Percentiles rank a stretch among this genome's conserved stretches.
These are phyloP conservation scores for Lipomyces mesembrius DNA, from an alignment of 805 yeast species.

Conservation along the genomic window DNA sequence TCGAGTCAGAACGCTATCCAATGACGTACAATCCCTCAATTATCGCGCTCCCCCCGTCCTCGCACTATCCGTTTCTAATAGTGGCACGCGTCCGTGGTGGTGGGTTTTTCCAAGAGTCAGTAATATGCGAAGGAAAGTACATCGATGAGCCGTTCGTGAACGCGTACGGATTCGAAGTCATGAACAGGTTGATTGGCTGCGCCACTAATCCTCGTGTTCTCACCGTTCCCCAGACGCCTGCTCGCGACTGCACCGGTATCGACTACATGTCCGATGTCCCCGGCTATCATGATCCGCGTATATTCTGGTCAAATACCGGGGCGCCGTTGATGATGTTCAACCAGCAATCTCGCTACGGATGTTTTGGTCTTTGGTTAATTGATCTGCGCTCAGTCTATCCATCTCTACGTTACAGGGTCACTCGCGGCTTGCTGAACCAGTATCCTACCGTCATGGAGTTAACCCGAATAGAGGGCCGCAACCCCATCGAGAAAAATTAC, in stretches of 20 bases:
- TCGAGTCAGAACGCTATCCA: slow-evolving; percentile 24
- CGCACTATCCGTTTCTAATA: slow-evolving; percentile 34
- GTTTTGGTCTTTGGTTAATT: slow-evolving; percentile 36
- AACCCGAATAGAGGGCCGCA: slow-evolving; percentile 32
- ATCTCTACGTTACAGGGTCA: slow-evolving; percentile 31
- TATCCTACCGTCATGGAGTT: slow-evolving; percentile 33
- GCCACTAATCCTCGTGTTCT: slow-evolving; percentile 31
- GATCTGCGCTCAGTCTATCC: slow-evolving; percentile 35
- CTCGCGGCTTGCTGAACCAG: slow-evolving; percentile 30
- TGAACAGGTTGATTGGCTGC: slow-evolving; percentile 20
- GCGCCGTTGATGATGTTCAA: slow-evolving; percentile 37
- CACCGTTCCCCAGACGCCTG: slow-evolving; percentile 34
- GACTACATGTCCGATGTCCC: slow-evolving; percentile 34
- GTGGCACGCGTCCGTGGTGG: slow-evolving; percentile 36
- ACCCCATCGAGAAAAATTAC: slow-evolving; percentile 30
- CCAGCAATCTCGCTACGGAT: slow-evolving; percentile 37
- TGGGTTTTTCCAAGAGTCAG: slow-evolving; percentile 22
- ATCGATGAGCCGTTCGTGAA: slow-evolving; percentile 19
- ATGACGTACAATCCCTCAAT: slow-evolving; percentile 35
- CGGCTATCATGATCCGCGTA: slow-evolving; percentile 35
- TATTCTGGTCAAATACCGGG: slow-evolving; percentile 35
- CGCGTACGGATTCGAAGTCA: slow-evolving; percentile 20
- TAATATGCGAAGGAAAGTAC: slow-evolving; percentile 35
- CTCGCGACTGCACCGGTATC: slow-evolving; percentile 27
- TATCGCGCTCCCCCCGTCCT: slow-evolving; percentile 33